phyloP scores from a whole-genome alignment of 129 eudicot species.

The Cynara cardunculus region DNA sequence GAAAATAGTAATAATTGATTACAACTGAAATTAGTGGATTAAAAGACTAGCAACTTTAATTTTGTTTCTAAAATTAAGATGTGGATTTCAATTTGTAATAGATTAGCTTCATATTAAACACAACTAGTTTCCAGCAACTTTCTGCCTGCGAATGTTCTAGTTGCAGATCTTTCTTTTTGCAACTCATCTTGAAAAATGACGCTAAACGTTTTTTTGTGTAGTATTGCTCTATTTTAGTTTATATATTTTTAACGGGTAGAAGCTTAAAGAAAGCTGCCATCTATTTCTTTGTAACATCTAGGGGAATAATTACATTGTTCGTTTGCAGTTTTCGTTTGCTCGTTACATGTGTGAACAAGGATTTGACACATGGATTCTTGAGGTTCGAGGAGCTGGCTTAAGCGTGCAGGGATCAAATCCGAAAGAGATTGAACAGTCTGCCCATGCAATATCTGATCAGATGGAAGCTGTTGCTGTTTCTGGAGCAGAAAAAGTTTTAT shows the following conservation, averaged over 20 bases:
- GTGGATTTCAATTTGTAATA: not conserved
- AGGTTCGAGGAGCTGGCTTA: slow-evolving; percentile 96
- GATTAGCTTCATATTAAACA: not conserved
- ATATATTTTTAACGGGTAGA: not conserved
- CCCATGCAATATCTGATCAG: slow-evolving; percentile 59
- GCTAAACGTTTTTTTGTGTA: not conserved
- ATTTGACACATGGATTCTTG: slow-evolving; percentile 96
- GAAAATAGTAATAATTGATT: not conserved
- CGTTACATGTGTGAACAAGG: slow-evolving; percentile 96
- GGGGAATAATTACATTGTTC: not conserved
- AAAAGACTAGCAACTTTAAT: not conserved
- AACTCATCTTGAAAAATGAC: not conserved
- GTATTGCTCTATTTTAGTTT: not conserved
- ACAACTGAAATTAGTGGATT: not conserved
- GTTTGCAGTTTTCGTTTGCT: slow-evolving; percentile 83
- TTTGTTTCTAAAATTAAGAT: not conserved
- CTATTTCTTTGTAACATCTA: not conserved
- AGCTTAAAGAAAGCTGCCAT: not conserved
- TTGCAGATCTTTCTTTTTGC: not conserved
- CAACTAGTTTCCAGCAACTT: not conserved
- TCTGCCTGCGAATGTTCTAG: not conserved
- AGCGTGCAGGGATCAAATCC: slow-evolving; percentile 55
- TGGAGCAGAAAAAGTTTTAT: slow-evolving; percentile 37
- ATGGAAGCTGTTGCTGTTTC: slow-evolving; percentile 61
- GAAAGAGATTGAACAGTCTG: slow-evolving; percentile 63